A percentile compares a stretch with the other conserved stretches of the same genome.
Conservation (phyloP, 2,329 filamentous ascomycete genomes). For the Alternaria metachromatica region DNA sequence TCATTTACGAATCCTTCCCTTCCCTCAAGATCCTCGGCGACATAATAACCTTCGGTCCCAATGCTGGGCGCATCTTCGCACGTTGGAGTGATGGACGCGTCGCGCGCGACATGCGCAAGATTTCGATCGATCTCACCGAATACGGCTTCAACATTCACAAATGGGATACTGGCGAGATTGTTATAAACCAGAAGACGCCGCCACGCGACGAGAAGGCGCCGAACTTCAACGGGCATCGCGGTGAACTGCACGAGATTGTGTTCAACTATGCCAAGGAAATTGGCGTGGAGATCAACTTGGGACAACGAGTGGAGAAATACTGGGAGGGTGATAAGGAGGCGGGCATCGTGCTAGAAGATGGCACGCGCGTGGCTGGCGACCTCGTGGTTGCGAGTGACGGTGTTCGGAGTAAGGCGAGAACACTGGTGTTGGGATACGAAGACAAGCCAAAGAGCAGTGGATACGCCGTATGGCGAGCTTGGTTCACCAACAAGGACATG, state of each 20-base stretch:
- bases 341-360: conserved; percentile 59
- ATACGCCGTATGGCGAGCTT: conserved; percentile 62
- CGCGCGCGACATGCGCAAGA: conserved; percentile 54
- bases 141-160: conserved; percentile 70
- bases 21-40: conserved; percentile 66
- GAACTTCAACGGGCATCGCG: conserved; percentile 66
- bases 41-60: conserved; percentile 68
- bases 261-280: conserved; percentile 64
- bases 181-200: conserved; percentile 62
- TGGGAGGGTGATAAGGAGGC: conserved; percentile 61
- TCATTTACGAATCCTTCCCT: conserved; percentile 64
- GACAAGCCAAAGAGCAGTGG: conserved; percentile 62
- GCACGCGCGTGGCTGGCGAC: conserved; percentile 57
- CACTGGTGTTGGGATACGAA: conserved; percentile 60
- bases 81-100: conserved; percentile 63
- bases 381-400: conserved; percentile 61
- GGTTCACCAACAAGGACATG: conserved; percentile 49
- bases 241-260: conserved; percentile 66
- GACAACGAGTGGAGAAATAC: conserved; percentile 60
- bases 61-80: conserved; percentile 66
- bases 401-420: conserved; percentile 59
- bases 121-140: conserved; percentile 60
- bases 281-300: conserved; percentile 63
- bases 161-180: conserved; percentile 64
- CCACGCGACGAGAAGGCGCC: conserved; percentile 56